Evolutionary conservation across 2,329 filamentous ascomycete genomes (phyloP), one percentile per base, ranked within the genome.

Genomic region (Colletotrichum sp.): DNA sequence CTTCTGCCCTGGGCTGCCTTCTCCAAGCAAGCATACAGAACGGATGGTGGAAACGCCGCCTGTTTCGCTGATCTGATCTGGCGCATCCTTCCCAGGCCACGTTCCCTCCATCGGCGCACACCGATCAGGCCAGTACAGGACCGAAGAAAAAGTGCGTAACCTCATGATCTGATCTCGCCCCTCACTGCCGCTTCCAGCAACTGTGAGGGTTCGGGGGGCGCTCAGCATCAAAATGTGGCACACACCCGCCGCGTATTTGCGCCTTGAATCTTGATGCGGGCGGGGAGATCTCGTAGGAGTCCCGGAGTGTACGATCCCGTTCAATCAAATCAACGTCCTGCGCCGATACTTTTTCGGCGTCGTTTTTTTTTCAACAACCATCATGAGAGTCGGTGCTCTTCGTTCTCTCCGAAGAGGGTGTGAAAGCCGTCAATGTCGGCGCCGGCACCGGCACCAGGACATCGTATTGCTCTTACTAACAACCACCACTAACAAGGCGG

Each of bases 351-450:
- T n/a, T 63, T 28, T 61, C 65, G 55, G 16, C 52, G 43, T 52
- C n/a, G 6, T n/a, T 18, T 28, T 30, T 59, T 59, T 26, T 9
- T 4, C 32, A 4, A 26, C 61, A 36, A 68, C 21, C 55, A n/a
- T 34, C 26, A 55, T 16, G 26, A 32, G 24, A n/a, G 26, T 60
- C 69, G 55, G 30, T 59, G 28, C 68, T 32, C 39, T 21, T 72
- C 68, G 72, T 75, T 21, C 39, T 72, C 57, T 61, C 69, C 63
- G 63, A 36, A 73, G 73, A 73, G 57, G 70, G 73, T 75, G 69
- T 73, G 10, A 18, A 21, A 24, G 34, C 10, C 14, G 13, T 24
- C 61, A 4, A 0, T n/a, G 34, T 43, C 32, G 43, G 36, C 43
- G 16, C 55, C 57, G 36, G 55, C 13, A 63, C 66, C 21, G 24